Conservation (phyloP, 2,329 filamentous ascomycete genomes). For the Chaetoscypha palmicola region DNA sequence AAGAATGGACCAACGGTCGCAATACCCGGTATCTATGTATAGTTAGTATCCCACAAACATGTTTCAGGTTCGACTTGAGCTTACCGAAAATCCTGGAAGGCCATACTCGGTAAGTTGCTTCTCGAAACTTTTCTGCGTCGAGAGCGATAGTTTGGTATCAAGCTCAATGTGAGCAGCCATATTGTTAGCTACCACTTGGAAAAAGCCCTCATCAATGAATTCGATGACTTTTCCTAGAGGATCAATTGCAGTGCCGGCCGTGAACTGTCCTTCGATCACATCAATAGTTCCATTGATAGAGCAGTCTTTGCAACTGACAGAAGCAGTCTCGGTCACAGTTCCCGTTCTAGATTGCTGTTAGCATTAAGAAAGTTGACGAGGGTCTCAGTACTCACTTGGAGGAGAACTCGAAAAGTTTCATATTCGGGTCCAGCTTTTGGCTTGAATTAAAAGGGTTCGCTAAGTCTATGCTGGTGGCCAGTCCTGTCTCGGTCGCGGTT, state of each 20-base stretch:
- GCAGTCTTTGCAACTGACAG: slow-evolving; percentile 11
- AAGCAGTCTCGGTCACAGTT: not conserved
- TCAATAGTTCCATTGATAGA: slow-evolving; percentile 7
- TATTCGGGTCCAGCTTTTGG: slow-evolving; percentile 2
- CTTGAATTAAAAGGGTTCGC: not conserved
- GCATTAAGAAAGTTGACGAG: not conserved
- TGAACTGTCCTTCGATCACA: slow-evolving; percentile 11
- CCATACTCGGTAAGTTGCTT: slow-evolving; percentile 6
- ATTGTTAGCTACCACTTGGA: slow-evolving; percentile 9
- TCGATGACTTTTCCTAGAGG: slow-evolving; percentile 3
- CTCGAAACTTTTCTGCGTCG: slow-evolving; percentile 2
- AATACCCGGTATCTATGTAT: slow-evolving; percentile 9
- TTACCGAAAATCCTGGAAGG: slow-evolving; percentile 11
- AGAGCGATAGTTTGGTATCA: slow-evolving; percentile 4
- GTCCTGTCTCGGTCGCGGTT: not conserved
- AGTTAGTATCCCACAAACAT: not conserved
- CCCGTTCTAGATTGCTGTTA: not conserved
- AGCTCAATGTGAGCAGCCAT: slow-evolving; percentile 10
- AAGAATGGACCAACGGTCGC: slow-evolving; percentile 11
- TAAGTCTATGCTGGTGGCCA: not conserved
- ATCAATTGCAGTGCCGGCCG: slow-evolving; percentile 4
- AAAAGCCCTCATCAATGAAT: slow-evolving; percentile 9
- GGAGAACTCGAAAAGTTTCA: not conserved
- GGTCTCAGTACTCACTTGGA: not conserved
- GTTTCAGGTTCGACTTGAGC: not conserved